Conservation (phyloP, 2,329 filamentous ascomycete species). For the Alternaria sp. region DNA sequence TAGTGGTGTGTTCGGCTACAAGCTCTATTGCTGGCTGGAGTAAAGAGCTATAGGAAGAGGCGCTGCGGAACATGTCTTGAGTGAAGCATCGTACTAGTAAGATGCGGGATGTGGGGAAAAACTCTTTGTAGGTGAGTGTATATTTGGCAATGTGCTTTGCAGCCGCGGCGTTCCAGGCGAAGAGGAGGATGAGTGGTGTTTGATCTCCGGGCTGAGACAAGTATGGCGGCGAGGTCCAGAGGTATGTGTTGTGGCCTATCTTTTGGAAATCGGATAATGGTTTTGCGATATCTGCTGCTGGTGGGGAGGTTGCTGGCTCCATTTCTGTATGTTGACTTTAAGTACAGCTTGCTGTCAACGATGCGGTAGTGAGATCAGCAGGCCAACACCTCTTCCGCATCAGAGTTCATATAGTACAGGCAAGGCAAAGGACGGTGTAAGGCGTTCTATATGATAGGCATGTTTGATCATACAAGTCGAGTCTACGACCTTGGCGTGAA, state of each 20-base stretch:
- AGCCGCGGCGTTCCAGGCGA: constrained; percentile 48
- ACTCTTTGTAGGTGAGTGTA: constrained; percentile 39
- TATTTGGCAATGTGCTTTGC: constrained; percentile 52
- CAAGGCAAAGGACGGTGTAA: not conserved
- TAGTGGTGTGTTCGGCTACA: constrained; percentile 32
- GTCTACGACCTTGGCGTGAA: constrained; percentile 11
- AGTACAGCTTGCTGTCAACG: not conserved
- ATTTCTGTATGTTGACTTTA: constrained; percentile 13
- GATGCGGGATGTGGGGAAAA: constrained; percentile 45
- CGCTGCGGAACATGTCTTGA: constrained; percentile 41
- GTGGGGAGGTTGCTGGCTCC: constrained; percentile 15
- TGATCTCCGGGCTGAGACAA: constrained; percentile 11
- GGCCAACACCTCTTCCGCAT: not conserved
- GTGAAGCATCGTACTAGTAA: constrained; percentile 43
- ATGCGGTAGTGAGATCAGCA: not conserved
- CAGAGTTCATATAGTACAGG: not conserved
- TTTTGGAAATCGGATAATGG: constrained; percentile 43
- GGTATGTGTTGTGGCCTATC: constrained; percentile 47
- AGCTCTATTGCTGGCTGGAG: constrained; percentile 39
- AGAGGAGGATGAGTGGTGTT: constrained; percentile 44
- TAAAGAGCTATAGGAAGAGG: constrained; percentile 24
- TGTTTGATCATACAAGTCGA: not conserved
- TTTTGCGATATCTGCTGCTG: constrained; percentile 8
- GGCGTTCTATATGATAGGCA: not conserved
- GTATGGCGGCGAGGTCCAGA: constrained; percentile 38